Conservation (phyloP, 1,139 yeast species). For the Meyerozyma guilliermondii region DNA sequence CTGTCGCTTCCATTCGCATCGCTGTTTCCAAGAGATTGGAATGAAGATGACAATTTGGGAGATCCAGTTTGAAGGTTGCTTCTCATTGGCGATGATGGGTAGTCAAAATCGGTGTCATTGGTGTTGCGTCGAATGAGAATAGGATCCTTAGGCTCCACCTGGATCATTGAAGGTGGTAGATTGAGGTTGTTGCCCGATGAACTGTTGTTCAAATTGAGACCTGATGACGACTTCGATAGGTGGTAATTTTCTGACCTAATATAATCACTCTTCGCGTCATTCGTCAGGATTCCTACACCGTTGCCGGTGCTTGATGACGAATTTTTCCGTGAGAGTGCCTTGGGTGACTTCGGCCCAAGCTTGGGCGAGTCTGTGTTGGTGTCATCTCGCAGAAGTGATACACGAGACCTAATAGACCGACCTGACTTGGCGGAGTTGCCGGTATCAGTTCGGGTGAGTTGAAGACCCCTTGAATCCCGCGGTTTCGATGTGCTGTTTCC, state of each 20-base stretch:
- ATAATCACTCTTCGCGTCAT: background rate
- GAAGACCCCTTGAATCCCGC: constrained; percentile 26
- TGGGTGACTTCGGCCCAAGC: constrained; percentile 28
- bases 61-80: constrained; percentile 4
- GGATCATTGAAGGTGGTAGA: constrained; percentile 67
- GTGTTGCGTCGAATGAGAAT: constrained; percentile 46
- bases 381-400: constrained; percentile 33
- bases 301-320: constrained; percentile 19
- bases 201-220: constrained; percentile 7
- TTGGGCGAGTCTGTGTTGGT: constrained; percentile 15
- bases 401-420: constrained; percentile 43
- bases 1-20: constrained; percentile 7
- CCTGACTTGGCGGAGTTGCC: constrained; percentile 47
- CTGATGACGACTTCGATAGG: constrained; percentile 10
- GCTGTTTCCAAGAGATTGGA: constrained; percentile 6
- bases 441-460: constrained; percentile 52
- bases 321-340: constrained; percentile 34
- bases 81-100: constrained; percentile 7
- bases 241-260: background rate
- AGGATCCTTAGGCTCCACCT: constrained; percentile 64
- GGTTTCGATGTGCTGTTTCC: constrained; percentile 43
- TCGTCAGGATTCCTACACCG: constrained; percentile 2
- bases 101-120: constrained; percentile 15
- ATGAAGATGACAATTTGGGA: constrained; percentile 1
- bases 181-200: constrained; percentile 13